Base-by-base conservation (phyloP, 1,139 yeast species). In the Wickerhamiella pararugosa region DNA sequence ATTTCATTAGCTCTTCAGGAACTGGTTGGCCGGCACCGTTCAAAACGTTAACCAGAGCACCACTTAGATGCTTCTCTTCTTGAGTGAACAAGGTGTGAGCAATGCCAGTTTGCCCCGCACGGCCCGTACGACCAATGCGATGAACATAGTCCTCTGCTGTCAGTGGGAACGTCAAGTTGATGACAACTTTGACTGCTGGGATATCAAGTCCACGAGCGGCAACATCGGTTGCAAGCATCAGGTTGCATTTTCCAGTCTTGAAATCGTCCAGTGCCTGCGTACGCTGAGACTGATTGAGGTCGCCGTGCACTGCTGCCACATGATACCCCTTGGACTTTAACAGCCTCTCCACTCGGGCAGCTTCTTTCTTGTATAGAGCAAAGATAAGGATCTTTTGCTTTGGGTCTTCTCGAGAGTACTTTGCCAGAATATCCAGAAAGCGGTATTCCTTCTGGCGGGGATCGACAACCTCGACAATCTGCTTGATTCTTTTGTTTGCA, bases 171-270 rank as follows among this genome's bases (percentile, higher is more conserved):
- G 98, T 90, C 62, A 92, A 70, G 62, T 90, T 90, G 60, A 90
- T 86, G 39, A 90, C 99, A 29, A 86, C 83, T 62, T 87, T 90
- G 51, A 90, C 99, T 53, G 92, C 84, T 41, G 99, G 98, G 53
- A 90, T 90, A 63, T 90, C 99, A 53, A 90, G 72, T 49, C 99
- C 99, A 67, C 99, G 76, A 31, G 98, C 98, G 37, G 99, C 99
- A 43, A 90, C 99, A 67, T 92, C 98, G 2, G 99, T 90, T 32
- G 99, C 99, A 54, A 90, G 70, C 58, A 90, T 65, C 43, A 90
- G 66, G 54, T 73, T 79, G 47, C 80, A 71, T 42, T 71, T 71
- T 35, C 98, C 98, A 29, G 70, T 61, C 63, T 92, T 92, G 71
- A 90, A 90, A 51, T 78, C 76, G 39, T 76, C 79, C 49, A 90